Evolutionary conservation across 2,329 filamentous ascomycete species (phyloP), one percentile per base, ranked within the genome.

Genomic region (Xylaria sp.): DNA sequence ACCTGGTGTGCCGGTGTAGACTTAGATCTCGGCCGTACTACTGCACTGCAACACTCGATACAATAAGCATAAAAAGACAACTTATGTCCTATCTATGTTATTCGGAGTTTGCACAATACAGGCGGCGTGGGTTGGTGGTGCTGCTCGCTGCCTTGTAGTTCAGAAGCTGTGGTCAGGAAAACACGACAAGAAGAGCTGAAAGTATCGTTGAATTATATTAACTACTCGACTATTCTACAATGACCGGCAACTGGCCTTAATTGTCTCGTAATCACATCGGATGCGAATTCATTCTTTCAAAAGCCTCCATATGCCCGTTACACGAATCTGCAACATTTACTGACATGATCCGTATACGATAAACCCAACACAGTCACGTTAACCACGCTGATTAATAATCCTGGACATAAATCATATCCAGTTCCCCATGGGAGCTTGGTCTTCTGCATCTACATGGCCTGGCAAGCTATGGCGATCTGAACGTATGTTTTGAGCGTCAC

Each of bases 361-460:
- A n/a, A 46, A 21, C 5, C 37, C 15, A 17, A 37, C 31, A 28
- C 28, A 25, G 25, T 63, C 19, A 19, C 28, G 28, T 31, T n/a
- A 17, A 15, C 14, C 12, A 54, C 37, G 6, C 8, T 46, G 35
- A n/a, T 28, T 15, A 42, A 33, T 12, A 28, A 42, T 35, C 46
- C 23, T 23, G 35, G 31, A 28, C 47, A 23, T 38, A 11, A 47
- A 45, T 69, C 64, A 72, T 31, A 71, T 71, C 70, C 70, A 72
- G 61, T 72, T 72, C 15, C 69, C 69, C 28, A 46, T 38, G 25
- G 67, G 69, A 21, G 43, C 43, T 33, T 64, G 63, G 35, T 54
- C 50, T 28, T 51, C 28, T n/a, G 2, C 42, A 33, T 50, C 51
- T n/a, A 21, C 7, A 35, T 46, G 38, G 37, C 15, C 21, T 37